Evolutionary conservation across 768 basidiomycete species (phyloP).

Genomic region (Phylloporus scabripes): DNA sequence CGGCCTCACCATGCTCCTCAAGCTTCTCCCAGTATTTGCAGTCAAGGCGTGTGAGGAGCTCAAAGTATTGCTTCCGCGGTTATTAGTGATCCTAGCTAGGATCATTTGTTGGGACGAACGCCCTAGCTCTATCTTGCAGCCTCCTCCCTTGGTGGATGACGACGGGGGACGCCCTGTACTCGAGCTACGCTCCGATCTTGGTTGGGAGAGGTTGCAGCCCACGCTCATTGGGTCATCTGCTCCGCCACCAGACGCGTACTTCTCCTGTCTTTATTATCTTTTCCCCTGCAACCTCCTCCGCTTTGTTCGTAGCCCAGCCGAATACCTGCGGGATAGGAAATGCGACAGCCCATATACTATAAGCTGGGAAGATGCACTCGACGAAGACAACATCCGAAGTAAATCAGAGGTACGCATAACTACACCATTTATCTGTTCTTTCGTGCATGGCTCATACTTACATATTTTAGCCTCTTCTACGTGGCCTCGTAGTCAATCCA

Average conservation of each 20-base stretch:
- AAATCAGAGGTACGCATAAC: constrained; percentile 57
- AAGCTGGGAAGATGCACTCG: constrained; percentile 65
- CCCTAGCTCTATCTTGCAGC: constrained; percentile 29
- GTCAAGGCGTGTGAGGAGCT: constrained; percentile 53
- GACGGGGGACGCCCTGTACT: constrained; percentile 23
- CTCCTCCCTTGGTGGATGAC: constrained; percentile 35
- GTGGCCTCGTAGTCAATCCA: constrained; percentile 70
- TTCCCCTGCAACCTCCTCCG: constrained; percentile 85
- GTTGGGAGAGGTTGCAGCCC: constrained; percentile 64
- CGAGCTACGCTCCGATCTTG: constrained; percentile 47
- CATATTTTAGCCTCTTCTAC: constrained; percentile 52
- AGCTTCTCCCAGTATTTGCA: constrained; percentile 70
- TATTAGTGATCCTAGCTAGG: constrained; percentile 64
- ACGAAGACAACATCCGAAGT: constrained; percentile 63
- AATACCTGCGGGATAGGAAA: constrained; percentile 51
- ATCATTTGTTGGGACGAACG: constrained; percentile 71
- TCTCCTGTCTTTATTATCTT: constrained; percentile 80
- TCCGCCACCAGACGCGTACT: constrained; percentile 62
- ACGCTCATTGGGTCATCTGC: constrained; percentile 50
- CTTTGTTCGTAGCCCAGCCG: constrained; percentile 66
- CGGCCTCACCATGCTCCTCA: constrained; percentile 58
- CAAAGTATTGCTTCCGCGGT: constrained; percentile 53
- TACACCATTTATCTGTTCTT: not conserved
- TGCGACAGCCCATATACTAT: constrained; percentile 58
- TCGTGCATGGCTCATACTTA: not conserved